Conservation (phyloP, 2,329 filamentous ascomycete genomes). For the Penicillium vulpinum region DNA sequence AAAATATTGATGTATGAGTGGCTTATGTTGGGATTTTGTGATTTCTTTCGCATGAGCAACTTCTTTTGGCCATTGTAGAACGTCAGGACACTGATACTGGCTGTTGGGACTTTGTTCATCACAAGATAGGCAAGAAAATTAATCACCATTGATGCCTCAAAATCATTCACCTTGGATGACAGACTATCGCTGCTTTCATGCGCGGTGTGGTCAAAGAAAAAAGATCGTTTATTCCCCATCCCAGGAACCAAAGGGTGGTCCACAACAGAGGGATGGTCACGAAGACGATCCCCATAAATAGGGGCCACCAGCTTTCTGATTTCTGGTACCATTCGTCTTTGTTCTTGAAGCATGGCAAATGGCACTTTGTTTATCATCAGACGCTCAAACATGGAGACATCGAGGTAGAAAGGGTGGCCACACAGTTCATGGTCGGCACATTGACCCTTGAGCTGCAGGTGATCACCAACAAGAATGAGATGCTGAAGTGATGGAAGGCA, state of each 20-base stretch:
- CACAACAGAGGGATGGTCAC: constrained; percentile 60
- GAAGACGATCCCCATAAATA: constrained; percentile 58
- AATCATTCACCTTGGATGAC: constrained; percentile 66
- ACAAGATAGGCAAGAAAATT: constrained; percentile 71
- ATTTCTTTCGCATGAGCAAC: constrained; percentile 52
- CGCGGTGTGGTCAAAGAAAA: constrained; percentile 66
- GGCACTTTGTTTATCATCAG: constrained; percentile 66
- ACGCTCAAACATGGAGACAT: constrained; percentile 77
- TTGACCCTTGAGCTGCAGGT: constrained; percentile 71
- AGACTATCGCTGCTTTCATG: constrained; percentile 63
- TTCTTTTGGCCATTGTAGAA: constrained; percentile 86
- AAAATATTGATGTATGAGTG: constrained; percentile 59
- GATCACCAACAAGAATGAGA: constrained; percentile 72
- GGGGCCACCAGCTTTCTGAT: constrained; percentile 61
- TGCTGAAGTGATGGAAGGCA: constrained; percentile 65
- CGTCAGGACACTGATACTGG: constrained; percentile 74
- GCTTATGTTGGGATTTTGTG: constrained; percentile 43
- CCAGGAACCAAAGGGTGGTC: constrained; percentile 58
- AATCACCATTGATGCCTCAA: constrained; percentile 75
- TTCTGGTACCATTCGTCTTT: constrained; percentile 72
- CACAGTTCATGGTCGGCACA: constrained; percentile 64
- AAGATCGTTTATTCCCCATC: constrained; percentile 62
- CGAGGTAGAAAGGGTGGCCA: constrained; percentile 62
- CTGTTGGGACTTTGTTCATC: constrained; percentile 61
- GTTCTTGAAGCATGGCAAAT: constrained; percentile 64